Percentiles rank a stretch among this genome's conserved stretches.
These are phyloP conservation scores for Selenicereus undatus DNA, from an alignment of 148 eudicot genomes.

Conservation along the genomic window DNA sequence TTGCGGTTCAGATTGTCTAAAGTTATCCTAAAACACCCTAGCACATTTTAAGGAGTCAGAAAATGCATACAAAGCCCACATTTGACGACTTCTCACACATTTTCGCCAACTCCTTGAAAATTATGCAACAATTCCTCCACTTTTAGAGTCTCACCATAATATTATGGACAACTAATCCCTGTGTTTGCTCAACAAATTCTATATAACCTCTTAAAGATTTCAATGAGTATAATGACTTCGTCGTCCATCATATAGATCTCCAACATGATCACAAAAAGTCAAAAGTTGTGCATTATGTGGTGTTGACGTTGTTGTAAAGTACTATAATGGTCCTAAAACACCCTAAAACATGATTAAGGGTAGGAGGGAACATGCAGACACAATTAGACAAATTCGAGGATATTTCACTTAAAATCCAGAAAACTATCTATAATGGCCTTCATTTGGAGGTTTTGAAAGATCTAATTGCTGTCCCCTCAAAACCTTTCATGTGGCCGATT, in stretches of 20 bases:
- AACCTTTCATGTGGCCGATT: not conserved
- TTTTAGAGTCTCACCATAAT: not conserved
- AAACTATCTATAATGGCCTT: not conserved
- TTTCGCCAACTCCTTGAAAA: not conserved
- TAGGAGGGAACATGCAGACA: not conserved
- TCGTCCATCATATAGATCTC: too few relatives aligned
- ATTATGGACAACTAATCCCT: not conserved
- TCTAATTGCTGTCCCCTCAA: not conserved
- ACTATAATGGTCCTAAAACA: not conserved
- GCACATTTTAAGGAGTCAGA: not conserved
- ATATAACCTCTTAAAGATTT: not conserved
- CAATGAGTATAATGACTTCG: not conserved
- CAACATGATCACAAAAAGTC: too few relatives aligned
- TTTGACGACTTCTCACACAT: not conserved
- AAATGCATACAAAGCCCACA: too few relatives aligned
- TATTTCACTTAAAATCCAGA: not conserved
- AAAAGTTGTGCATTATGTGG: not conserved
- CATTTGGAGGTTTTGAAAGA: not conserved
- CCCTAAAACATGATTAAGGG: not conserved
- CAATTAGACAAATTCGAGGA: not conserved
- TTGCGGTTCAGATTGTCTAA: not conserved
- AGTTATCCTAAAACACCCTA: not conserved
- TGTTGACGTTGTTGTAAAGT: not conserved
- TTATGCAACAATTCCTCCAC: not conserved
- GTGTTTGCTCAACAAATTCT: not conserved